A percentile compares a stretch with the other conserved stretches of the same genome.
Conservation (phyloP, 139 green algal genomes). For the Chlamydomonas asymmetrica region DNA sequence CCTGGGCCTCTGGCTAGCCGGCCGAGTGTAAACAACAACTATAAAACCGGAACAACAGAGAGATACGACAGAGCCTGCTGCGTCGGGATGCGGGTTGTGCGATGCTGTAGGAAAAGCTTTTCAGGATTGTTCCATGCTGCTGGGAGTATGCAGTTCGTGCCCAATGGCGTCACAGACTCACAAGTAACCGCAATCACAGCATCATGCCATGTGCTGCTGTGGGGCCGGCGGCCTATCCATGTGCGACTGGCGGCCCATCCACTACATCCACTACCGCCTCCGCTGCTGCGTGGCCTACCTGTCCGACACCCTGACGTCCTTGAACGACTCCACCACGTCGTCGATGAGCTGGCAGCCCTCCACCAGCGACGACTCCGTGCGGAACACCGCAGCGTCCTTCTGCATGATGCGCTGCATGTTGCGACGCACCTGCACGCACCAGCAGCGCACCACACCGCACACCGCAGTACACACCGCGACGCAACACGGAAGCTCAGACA, state of each 20-base stretch:
- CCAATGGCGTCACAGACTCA: too few relatives aligned
- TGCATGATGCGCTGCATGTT: slow-evolving; percentile 92
- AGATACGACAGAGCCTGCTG: too few relatives aligned
- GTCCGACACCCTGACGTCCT: slow-evolving; percentile 65
- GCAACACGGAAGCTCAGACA: too few relatives aligned
- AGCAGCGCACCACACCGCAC: neutral
- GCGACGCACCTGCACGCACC: slow-evolving; percentile 41
- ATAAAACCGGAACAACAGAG: too few relatives aligned
- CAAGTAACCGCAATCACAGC: too few relatives aligned
- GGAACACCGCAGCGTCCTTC: slow-evolving; percentile 89
- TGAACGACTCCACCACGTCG: slow-evolving; percentile 72
- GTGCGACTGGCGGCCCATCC: too few relatives aligned
- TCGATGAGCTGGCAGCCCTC: slow-evolving; percentile 90
- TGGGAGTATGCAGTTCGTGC: too few relatives aligned
- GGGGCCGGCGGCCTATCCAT: neutral
- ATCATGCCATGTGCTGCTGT: neutral
- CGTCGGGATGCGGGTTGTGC: too few relatives aligned
- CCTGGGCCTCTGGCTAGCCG: too few relatives aligned
- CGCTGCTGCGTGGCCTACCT: slow-evolving; percentile 15
- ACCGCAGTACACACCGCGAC: neutral
- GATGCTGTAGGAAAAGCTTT: too few relatives aligned
- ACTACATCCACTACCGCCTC: neutral
- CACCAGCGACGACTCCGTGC: slow-evolving; percentile 86
- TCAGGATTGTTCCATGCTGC: too few relatives aligned
- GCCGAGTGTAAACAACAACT: too few relatives aligned